phyloP scores from a whole-genome alignment of 2,329 filamentous ascomycete species.

The Nigrospora sphaerica region DNA sequence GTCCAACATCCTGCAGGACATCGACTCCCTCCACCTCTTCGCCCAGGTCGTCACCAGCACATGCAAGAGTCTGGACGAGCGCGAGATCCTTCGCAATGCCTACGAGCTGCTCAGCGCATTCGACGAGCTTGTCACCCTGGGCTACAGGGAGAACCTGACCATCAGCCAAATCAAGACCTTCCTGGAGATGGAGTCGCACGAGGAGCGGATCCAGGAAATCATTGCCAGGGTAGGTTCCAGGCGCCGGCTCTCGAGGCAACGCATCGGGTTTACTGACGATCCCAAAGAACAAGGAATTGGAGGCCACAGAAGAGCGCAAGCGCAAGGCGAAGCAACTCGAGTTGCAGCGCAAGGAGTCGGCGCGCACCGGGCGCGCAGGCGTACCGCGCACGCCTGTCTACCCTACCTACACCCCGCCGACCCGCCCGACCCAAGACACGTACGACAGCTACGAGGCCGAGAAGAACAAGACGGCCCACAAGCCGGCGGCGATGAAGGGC shows the following conservation, averaged over 20 bases:
- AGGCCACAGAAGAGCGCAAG: constrained; percentile 97
- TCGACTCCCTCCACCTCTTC: constrained; percentile 95
- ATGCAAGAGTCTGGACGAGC: constrained; percentile 92
- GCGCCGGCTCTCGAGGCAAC: constrained; percentile 3
- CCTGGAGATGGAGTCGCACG: constrained; percentile 97
- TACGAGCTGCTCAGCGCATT: constrained; percentile 96
- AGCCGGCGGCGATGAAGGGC: constrained; percentile 64
- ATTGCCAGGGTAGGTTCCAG: constrained; percentile 66
- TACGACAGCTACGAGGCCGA: constrained; percentile 95
- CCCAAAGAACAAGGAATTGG: constrained; percentile 88
- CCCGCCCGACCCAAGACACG: constrained; percentile 67
- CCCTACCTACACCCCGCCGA: constrained; percentile 79
- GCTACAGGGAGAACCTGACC: constrained; percentile 93
- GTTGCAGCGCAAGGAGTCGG: constrained; percentile 95
- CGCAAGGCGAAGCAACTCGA: constrained; percentile 97
- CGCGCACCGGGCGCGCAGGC: constrained; percentile 61
- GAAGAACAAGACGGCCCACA: constrained; percentile 74
- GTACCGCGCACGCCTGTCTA: constrained; percentile 73
- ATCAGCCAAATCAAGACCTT: constrained; percentile 98
- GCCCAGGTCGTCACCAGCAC: constrained; percentile 95
- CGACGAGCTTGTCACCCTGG: constrained; percentile 91
- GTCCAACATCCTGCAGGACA: constrained; percentile 98
- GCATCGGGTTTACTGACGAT: constrained; percentile 4
- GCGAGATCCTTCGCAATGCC: constrained; percentile 89
- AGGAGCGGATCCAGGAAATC: constrained; percentile 98